A percentile compares a stretch with the other conserved stretches of the same genome.
These are phyloP conservation scores for Clitocybe nebularis DNA, from an alignment of 1,284 basidiomycete species.

Conservation along the genomic window DNA sequence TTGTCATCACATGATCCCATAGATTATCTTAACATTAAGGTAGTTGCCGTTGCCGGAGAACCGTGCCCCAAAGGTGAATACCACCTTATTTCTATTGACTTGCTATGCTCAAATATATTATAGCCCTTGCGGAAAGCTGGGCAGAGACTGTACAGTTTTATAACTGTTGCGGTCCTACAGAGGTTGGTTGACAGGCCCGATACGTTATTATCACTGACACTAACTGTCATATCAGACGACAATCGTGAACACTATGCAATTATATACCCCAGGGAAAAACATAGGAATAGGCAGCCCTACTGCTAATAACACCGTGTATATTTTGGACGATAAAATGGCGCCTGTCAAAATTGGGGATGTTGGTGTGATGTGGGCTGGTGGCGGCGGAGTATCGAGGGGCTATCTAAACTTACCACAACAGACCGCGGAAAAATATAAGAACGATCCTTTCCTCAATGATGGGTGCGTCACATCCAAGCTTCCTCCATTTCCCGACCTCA, in stretches of 20 bases:
- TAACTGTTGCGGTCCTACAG: constrained; percentile 48
- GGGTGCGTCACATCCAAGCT: constrained; percentile 32
- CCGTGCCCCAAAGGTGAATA: constrained; percentile 53
- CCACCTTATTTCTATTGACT: constrained; percentile 3
- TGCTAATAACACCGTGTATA: constrained; percentile 57
- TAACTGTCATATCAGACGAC: constrained; percentile 38
- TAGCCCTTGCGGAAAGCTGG: constrained; percentile 57
- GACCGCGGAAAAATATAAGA: constrained; percentile 47
- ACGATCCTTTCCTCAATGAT: constrained; percentile 47
- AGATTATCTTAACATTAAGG: constrained; percentile 56
- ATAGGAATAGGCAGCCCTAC: constrained; percentile 53
- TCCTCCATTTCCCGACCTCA: not conserved
- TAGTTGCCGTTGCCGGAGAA: constrained; percentile 57
- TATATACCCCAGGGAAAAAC: constrained; percentile 37
- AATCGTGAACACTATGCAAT: constrained; percentile 55
- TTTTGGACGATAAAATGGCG: constrained; percentile 47
- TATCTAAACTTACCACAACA: constrained; percentile 53
- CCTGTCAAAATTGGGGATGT: constrained; percentile 49
- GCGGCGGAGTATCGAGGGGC: constrained; percentile 48
- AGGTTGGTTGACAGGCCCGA: constrained; percentile 28
- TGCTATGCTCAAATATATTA: constrained; percentile 1
- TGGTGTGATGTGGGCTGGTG: constrained; percentile 60
- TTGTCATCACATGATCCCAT: constrained; percentile 47
- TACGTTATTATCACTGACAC: not conserved
- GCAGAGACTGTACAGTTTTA: constrained; percentile 36